Evolutionary conservation across 2,329 filamentous ascomycete species (phyloP).

Genomic region (Blastomyces parvus): DNA sequence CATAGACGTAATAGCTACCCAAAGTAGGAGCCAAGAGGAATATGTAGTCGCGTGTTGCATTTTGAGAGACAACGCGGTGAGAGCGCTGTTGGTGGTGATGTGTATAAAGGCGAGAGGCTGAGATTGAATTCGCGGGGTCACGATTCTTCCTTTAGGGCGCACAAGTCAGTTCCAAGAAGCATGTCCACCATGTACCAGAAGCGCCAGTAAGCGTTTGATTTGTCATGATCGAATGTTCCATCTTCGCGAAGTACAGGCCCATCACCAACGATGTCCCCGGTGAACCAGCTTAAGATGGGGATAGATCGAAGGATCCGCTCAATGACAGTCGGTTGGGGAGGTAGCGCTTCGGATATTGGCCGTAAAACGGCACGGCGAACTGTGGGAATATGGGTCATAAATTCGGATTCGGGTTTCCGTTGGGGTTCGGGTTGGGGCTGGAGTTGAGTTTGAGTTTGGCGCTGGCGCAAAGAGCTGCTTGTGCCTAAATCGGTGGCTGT

Average conservation of each 20-base stretch:
- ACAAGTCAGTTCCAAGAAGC: constrained; percentile 51
- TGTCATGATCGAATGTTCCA: constrained; percentile 57
- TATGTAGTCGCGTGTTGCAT: background rate
- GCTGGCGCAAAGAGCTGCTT: constrained; percentile 23
- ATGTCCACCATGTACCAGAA: constrained; percentile 50
- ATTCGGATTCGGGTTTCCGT: constrained; percentile 32
- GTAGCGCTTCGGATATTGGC: constrained; percentile 59
- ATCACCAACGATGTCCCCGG: constrained; percentile 43
- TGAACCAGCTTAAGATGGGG: constrained; percentile 63
- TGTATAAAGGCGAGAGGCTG: background rate
- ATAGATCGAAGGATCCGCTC: constrained; percentile 57
- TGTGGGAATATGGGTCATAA: constrained; percentile 53
- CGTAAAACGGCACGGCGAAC: constrained; percentile 57
- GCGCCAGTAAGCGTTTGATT: constrained; percentile 51
- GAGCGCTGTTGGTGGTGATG: background rate
- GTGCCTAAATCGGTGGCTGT: constrained; percentile 27
- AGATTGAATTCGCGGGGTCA: constrained; percentile 17
- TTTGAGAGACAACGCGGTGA: too few relatives aligned
- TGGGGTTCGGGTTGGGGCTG: constrained; percentile 14
- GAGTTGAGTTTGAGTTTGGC: constrained; percentile 17
- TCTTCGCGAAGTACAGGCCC: constrained; percentile 38
- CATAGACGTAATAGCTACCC: background rate
- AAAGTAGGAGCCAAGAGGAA: background rate
- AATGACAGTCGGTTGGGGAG: constrained; percentile 56
- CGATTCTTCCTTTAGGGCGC: constrained; percentile 47